A percentile compares a stretch with the other conserved stretches of the same genome.
phyloP scores from a whole-genome alignment of 305 asterid genomes.

The Withania somnifera region DNA sequence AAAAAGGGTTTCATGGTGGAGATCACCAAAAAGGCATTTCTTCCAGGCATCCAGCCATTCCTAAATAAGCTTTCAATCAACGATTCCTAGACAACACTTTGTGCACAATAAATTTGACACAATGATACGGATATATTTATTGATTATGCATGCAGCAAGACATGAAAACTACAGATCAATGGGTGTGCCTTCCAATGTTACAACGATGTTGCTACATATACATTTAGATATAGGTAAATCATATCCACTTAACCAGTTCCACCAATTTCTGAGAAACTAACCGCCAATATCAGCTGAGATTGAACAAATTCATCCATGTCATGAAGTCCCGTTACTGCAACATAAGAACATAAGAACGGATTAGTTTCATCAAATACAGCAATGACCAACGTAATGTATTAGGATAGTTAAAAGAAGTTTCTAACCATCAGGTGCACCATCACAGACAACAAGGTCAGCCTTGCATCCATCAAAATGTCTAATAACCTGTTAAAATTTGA shows the following conservation, averaged over 20 bases:
- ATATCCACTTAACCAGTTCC: background rate
- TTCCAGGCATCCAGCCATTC: background rate
- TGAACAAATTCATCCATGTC: slow-evolving; percentile 99
- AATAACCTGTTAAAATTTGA: slow-evolving; percentile 46
- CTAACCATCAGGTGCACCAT: slow-evolving; percentile 99
- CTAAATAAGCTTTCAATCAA: background rate
- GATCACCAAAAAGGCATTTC: background rate
- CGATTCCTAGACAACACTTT: background rate
- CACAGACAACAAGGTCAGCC: slow-evolving; percentile 97
- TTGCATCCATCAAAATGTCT: slow-evolving; percentile 99
- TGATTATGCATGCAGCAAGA: background rate
- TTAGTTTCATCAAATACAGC: slow-evolving; percentile 1
- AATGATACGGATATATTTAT: background rate
- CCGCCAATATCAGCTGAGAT: slow-evolving; percentile 93
- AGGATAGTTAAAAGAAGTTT: background rate
- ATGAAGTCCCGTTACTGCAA: slow-evolving; percentile 88
- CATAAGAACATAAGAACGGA: slow-evolving; percentile 6
- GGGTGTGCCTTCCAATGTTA: background rate
- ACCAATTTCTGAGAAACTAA: slow-evolving; percentile 20
- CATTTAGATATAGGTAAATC: background rate
- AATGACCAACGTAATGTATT: background rate
- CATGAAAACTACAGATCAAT: background rate
- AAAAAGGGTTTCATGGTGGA: background rate
- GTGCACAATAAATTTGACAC: background rate
- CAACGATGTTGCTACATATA: background rate